phyloP scores from a whole-genome alignment of 495 filamentous ascomycete species.

The Aspergillus avenaceus region DNA sequence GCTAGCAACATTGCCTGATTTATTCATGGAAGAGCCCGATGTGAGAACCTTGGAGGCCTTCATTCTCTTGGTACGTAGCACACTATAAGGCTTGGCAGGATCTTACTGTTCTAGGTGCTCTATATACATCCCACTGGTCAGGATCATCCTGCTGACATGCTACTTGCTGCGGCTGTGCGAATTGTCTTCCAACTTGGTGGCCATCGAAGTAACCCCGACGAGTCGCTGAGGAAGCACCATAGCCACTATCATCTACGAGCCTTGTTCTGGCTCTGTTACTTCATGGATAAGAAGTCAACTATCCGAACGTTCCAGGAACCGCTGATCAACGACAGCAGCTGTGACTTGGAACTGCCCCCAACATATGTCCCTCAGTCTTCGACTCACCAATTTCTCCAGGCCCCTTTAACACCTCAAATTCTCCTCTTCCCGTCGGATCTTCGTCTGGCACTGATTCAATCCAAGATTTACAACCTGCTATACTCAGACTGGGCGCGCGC shows the following conservation, averaged over 20 bases:
- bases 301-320: slow-evolving; percentile 25
- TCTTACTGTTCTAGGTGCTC: slow-evolving; percentile 9
- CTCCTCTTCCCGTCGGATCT: slow-evolving; percentile 28
- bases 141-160: slow-evolving; percentile 15
- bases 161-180: slow-evolving; percentile 19
- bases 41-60: slow-evolving; percentile 22
- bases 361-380: slow-evolving; percentile 18
- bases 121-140: slow-evolving; percentile 22
- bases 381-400: slow-evolving; percentile 19
- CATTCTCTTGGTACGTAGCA: slow-evolving; percentile 18
- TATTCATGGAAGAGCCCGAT: slow-evolving; percentile 20
- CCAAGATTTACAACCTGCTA: slow-evolving; percentile 22
- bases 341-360: slow-evolving; percentile 26
- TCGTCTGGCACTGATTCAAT: slow-evolving; percentile 25
- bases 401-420: slow-evolving; percentile 15
- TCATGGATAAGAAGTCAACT: slow-evolving; percentile 29
- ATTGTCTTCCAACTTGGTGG: slow-evolving; percentile 19
- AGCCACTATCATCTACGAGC: slow-evolving; percentile 22
- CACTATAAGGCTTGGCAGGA: not conserved
- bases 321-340: slow-evolving; percentile 25
- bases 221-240: not conserved
- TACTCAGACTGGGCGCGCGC: slow-evolving; percentile 15
- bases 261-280: slow-evolving; percentile 36
- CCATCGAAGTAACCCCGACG: slow-evolving; percentile 3
- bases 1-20: slow-evolving; percentile 14